These are phyloP conservation scores for Zygosaccharomyces rouxii DNA, from an alignment of 805 yeast species.

Conservation along the genomic window DNA sequence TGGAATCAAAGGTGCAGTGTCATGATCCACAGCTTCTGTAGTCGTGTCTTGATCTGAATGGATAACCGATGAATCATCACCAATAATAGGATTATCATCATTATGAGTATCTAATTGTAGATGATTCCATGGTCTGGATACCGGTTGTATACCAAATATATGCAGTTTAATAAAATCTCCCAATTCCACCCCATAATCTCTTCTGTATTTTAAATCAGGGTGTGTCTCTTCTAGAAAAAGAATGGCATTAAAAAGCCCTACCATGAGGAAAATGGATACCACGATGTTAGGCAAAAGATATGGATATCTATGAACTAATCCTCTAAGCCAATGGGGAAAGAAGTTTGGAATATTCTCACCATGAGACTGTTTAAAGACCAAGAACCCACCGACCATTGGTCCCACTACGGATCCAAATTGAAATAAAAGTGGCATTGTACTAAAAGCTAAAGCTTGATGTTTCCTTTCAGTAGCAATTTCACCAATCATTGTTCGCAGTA, in stretches of 20 bases:
- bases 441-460: conserved; percentile 61
- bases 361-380: conserved; percentile 43
- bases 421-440: conserved; percentile 57
- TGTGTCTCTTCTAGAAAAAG: conserved; percentile 55
- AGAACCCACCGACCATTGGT: conserved; percentile 52
- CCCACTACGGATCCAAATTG: conserved; percentile 59
- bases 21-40: conserved; percentile 4
- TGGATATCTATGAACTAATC: conserved; percentile 40
- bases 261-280: conserved; percentile 37
- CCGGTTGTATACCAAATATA: conserved; percentile 20
- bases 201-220: conserved; percentile 35
- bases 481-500: conserved; percentile 58
- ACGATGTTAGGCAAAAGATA: conserved; percentile 52
- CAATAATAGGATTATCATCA: background rate
- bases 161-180: conserved; percentile 37
- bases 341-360: conserved; percentile 24
- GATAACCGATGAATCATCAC: background rate
- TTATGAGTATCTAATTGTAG: background rate
- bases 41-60: background rate
- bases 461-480: conserved; percentile 52
- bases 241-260: conserved; percentile 38
- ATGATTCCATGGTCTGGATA: conserved; percentile 30
- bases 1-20: conserved; percentile 16
- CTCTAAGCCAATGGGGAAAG: conserved; percentile 20
- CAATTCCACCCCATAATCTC: conserved; percentile 43